Conservation (phyloP, 163 green algal genomes). For the Scenedesmus sp. region DNA sequence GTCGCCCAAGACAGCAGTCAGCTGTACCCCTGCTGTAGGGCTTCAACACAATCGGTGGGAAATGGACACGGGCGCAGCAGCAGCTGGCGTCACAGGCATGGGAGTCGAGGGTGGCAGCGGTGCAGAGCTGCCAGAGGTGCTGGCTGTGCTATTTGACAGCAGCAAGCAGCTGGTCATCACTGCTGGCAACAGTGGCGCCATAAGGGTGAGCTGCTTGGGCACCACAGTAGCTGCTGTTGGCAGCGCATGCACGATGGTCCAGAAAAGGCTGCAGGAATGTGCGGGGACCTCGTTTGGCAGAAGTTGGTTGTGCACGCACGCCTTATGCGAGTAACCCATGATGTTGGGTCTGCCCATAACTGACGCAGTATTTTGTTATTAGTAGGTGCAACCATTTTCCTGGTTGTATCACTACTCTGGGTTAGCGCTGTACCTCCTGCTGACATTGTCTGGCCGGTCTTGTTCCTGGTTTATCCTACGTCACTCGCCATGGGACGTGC, state of each 20-base stretch:
- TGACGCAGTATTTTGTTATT: background rate
- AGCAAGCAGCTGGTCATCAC: conserved; percentile 76
- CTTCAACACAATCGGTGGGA: background rate
- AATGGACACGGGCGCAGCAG: background rate
- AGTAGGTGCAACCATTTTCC: background rate
- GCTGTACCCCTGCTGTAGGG: background rate
- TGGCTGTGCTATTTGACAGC: conserved; percentile 70
- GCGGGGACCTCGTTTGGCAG: background rate
- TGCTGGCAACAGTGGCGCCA: conserved; percentile 68
- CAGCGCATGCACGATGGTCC: too few relatives aligned
- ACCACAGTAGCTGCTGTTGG: too few relatives aligned
- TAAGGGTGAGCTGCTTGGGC: conserved; percentile 63
- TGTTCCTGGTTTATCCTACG: background rate
- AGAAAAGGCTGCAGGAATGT: background rate
- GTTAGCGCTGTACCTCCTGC: background rate
- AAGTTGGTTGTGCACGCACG: background rate
- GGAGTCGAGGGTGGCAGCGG: background rate
- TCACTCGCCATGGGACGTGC: background rate
- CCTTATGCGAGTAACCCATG: background rate
- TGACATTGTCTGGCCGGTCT: background rate
- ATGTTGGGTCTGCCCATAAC: background rate
- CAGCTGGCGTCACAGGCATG: background rate
- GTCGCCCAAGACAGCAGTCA: background rate
- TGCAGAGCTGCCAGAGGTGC: conserved; percentile 63
- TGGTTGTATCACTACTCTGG: background rate